Base-by-base conservation (phyloP, 2,329 filamentous ascomycete species). In the Fusarium sp. region DNA sequence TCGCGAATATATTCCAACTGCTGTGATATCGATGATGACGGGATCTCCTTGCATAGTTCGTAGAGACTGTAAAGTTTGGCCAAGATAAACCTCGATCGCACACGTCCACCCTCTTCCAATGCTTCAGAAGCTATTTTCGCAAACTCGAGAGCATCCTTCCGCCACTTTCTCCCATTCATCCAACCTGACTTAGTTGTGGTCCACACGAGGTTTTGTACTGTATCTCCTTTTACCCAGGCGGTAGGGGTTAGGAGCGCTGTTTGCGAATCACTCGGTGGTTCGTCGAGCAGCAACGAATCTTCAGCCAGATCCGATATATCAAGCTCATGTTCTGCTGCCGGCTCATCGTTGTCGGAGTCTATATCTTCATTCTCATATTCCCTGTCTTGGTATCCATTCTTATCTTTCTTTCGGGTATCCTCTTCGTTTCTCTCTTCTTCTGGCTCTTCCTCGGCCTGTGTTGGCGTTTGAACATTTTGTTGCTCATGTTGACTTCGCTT, bases 231-330 rank as follows among this genome's bases (percentile, higher is more conserved):
- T 8, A 78, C 50, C 9, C 51, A 38, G n/a, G 69, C 54, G 12
- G 50, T 68, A 15, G 54, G 42, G 10, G 47, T 33, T 6, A 62
- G 28, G 26, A 62, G 65, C 13, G 26, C 39, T 47, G 35, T 22
- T 51, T 57, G 44, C n/a, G 13, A 69, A 28, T 44, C 24, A 28
- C 69, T 56, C 4, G 59, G 28, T n/a, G 71, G 72, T 15, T 65
- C 30, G 15, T 65, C 64, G 38, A 78, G 50, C 14, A 73, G n/a
- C 28, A 78, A 50, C 16, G 76, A 76, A 39, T 77, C 74, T 28
- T 77, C 65, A 7, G 20, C 38, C 14, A 35, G 9, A 24, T 53
- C 13, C 11, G 55, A 47, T 38, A 12, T 12, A 31, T 67, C 53
- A 15, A 14, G n/a, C 38, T 65, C 45, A 31, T 51, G 22, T 38